phyloP scores from a whole-genome alignment of 805 yeast genomes.

The Cyberlindnera subsufficiens region DNA sequence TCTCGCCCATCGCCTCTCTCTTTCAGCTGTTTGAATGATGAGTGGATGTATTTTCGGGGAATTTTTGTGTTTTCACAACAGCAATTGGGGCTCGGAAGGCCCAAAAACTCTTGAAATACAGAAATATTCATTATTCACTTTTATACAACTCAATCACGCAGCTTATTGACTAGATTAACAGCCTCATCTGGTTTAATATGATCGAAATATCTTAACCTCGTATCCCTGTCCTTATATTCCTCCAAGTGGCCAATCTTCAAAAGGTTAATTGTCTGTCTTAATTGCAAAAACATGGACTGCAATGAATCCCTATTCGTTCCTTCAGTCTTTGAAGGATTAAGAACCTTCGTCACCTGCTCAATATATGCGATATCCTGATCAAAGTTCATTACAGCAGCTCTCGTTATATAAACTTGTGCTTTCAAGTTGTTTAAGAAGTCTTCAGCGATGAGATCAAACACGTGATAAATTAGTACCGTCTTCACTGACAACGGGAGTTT shows the following conservation, averaged over 20 bases:
- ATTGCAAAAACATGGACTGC: conserved; percentile 68
- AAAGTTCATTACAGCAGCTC: conserved; percentile 69
- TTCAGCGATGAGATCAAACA: conserved; percentile 78
- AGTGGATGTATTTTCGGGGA: not conserved
- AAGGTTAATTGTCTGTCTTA: conserved; percentile 74
- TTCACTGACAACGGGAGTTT: conserved; percentile 75
- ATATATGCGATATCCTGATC: conserved; percentile 75
- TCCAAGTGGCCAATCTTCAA: conserved; percentile 59
- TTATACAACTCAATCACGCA: conserved; percentile 16
- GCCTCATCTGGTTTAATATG: conserved; percentile 75
- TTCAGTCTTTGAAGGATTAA: conserved; percentile 25
- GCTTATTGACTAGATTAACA: conserved; percentile 48
- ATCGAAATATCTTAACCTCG: conserved; percentile 62
- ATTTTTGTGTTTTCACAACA: not conserved
- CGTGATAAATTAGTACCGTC: conserved; percentile 75
- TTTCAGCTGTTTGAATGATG: not conserved
- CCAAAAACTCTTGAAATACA: no score
- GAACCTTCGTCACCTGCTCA: conserved; percentile 41
- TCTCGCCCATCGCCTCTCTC: conserved; percentile 14
- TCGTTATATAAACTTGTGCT: conserved; percentile 41
- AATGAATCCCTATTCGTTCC: conserved; percentile 38
- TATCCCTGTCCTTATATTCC: conserved; percentile 51
- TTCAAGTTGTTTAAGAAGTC: conserved; percentile 58
- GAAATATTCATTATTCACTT: no score
- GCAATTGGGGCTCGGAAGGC: no score